Base-by-base conservation (phyloP, 2,329 filamentous ascomycete genomes). In the Aureobasidium sp. region DNA sequence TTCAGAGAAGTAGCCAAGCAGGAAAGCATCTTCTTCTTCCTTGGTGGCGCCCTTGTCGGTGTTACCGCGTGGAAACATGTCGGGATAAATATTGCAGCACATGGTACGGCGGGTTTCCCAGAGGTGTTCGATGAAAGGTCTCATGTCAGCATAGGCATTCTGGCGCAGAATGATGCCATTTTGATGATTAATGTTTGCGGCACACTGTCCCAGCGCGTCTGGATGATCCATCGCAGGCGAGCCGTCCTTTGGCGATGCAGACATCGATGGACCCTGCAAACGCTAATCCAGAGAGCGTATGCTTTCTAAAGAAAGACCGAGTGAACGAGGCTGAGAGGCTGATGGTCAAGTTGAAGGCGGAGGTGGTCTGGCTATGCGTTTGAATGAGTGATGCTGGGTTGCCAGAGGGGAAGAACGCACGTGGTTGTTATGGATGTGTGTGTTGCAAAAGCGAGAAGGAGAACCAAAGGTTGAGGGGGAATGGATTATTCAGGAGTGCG, bases 21-120 rank as follows among this genome's bases (percentile, higher is more conserved):
- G 63, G 60, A 73, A 74, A 1, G 53, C 62, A 36, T 74, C 69
- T 64, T 74, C 72, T 25, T 64, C 61, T 48, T 68, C 65, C 45
- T 68, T 67, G 52, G 61, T 66, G 41, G 64, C 68, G 5, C 44
- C 44, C 11, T 27, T 37, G 4, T 29, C 45, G 12, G 65, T 47
- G 25, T 66, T 49, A 15, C 61, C 60, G 29, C 62, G 67, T 7
- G 72, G 72, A 48, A 72, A 74, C 20, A 73, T 64, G 65, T 70
- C 70, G 14, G 70, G 71, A 52, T 73, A 66, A 48, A 73, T 66
- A 27, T 59, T 55, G 25, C 64, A 61, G 68, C 70, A 73, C 61
- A 66, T 67, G 27, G 65, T 37, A 4, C 53, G 53, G n/a, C 69
- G 66, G n/a, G 61, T 59, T 41, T 52, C 58, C 65, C 69, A 71